Evolutionary conservation across 352 stramenopile species (phyloP), one percentile per base, ranked within the genome.

Genomic region (Thraustochytrium sp.): DNA sequence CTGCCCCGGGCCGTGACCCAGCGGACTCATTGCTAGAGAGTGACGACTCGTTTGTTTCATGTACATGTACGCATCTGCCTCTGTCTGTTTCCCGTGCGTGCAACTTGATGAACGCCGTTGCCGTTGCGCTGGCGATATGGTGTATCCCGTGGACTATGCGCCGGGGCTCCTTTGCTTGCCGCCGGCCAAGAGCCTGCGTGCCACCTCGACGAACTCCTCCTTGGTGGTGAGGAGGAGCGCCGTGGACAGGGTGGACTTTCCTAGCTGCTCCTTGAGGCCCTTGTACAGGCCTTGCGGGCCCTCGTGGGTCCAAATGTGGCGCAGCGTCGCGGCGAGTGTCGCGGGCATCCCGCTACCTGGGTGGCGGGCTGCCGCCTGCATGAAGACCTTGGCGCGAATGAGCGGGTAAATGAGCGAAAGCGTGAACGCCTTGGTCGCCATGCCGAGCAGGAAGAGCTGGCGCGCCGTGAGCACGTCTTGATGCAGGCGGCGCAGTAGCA

Each of bases 391-490:
- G 2, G 65, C 44, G 16, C 65, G 65, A 36, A 77, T 77, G 0
- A 77, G 51, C 44, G 65, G 65, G 37, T 77, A 77, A 44, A 77
- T 77, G 13, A 77, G 8, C 29, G 44, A 37, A 18, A 77, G 26
- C 29, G 65, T 77, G 51, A 77, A 65, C 13, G 44, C 13, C 64
- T 77, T 77, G 29, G 65, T 77, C 16, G 26, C 44, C 65, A 77
- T 77, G 8, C 65, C 65, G 23, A 77, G 46, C 4, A 77, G 31
- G 37, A 77, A 77, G 9, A 77, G 65, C 42, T 77, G 44, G 2
- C 51, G 51, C n/a, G 65, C 44, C 21, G 44, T 77, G 21, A 63
- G 65, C 2, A 18, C 18, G 13, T 63, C 51, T 31, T 77, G 44
- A 1, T 77, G 65, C 44, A 21, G 64, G n/a, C 51, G 44, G 8